Base-by-base conservation (phyloP, 495 filamentous ascomycete genomes). In the Lophiotrema nucula region DNA sequence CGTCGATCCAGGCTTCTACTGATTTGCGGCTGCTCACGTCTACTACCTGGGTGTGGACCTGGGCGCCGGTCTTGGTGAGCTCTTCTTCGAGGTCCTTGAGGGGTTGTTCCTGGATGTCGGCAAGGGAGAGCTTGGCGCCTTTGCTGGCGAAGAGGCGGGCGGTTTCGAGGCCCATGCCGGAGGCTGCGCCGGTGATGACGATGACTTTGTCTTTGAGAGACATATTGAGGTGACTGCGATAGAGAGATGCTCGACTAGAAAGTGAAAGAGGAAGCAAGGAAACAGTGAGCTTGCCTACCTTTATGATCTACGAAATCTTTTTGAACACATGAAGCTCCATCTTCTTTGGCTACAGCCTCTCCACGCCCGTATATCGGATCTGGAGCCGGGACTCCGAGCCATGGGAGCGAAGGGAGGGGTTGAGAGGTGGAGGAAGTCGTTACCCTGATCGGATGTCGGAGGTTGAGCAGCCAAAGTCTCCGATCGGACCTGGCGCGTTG, bases 1-100 rank as follows among this genome's bases (percentile, higher is more conserved):
- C 35, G 0, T 13, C 19, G 18, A 69, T 65, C 67, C 67, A 69
- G 12, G 12, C 28, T 38, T 67, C 67, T 4, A 66, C 63, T 19
- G 33, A 16, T 22, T 54, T 44, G 1, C 56, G 39, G 21, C 65
- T 51, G n/a, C 45, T 39, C 16, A 69, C 60, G 39, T 69, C 64
- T 4, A 67, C 62, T 1, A 60, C 56, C 3, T 45, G 47, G 16
- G 53, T 24, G 11, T 56, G 25, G 56, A 60, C 56, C 33, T 56
- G 43, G 28, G 47, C 57, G 1, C 62, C 62, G 19, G 49, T 35
- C 22, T 60, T 51, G 18, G 28, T 5, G 4, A 65, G 18, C 11
- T 55, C 51, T n/a, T 25, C 56, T 31, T 35, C 62, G 0, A 53
- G 42, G 16, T 44, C 39, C 15, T 52, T 56, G 0, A 65, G 47